Base-by-base conservation (phyloP, 1,284 basidiomycete genomes). In the Ganoderma multipileum region DNA sequence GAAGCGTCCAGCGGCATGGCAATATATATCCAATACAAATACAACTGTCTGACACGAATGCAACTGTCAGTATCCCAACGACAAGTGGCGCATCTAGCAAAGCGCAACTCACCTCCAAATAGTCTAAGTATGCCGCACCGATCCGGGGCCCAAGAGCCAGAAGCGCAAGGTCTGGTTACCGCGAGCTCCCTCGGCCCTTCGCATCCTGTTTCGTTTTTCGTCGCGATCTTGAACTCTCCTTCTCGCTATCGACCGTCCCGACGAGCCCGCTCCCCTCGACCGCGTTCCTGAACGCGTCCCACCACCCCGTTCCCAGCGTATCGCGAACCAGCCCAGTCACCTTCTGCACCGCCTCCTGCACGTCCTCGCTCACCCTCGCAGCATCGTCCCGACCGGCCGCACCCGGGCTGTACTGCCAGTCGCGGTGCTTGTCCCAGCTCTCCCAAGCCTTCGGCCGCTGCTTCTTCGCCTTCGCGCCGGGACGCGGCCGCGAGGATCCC, bases 371-470 rank as follows among this genome's bases (percentile, higher is more conserved):
- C 41, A 73, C 54, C 65, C 76, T 76, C 28, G 72, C 71, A 44
- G 75, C 78, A 12, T 72, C 79, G n/a, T 71, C 70, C 60, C 72
- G 68, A 41, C 63, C 69, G 50, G 63, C 73, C 54, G 73, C 73
- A 30, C 79, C 77, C 74, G 85, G 79, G 57, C 83, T 80, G 74
- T 87, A 84, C 76, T 88, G 86, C 89, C 90, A 90, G 54, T 88
- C 83, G 52, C 77, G 78, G 75, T 91, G 89, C 55, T 81, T 79
- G 65, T 88, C 83, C 75, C 90, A 93, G n/a, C 87, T 83, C 42
- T 91, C 88, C 89, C 90, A 91, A 63, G 87, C 77, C 69, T 87
- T 88, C 14, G 89, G 87, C 63, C 81, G 82, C 63, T 75, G 72
- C 63, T 65, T 69, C 72, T 73, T 72, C 60, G 62, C 70, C 72